These are phyloP conservation scores for Achaetomium macrosporum DNA, from an alignment of 2,329 filamentous ascomycete genomes.

Conservation along the genomic window DNA sequence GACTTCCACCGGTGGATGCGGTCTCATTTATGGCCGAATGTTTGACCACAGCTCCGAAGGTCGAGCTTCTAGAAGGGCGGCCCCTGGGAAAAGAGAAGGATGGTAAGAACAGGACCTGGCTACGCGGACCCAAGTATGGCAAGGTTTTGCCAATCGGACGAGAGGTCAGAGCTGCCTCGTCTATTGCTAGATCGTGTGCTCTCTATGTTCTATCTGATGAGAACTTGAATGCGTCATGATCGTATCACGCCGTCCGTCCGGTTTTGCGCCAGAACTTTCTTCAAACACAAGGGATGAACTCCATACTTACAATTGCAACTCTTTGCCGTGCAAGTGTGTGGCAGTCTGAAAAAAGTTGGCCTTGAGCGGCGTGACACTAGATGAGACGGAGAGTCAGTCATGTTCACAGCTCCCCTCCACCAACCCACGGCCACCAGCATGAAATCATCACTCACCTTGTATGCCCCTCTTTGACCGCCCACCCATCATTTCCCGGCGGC, in stretches of 20 bases:
- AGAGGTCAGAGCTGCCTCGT: slow-evolving; percentile 6
- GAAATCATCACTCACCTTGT: slow-evolving; percentile 57
- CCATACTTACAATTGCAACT: slow-evolving; percentile 75
- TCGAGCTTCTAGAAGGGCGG: slow-evolving; percentile 5
- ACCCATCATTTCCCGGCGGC: slow-evolving; percentile 81
- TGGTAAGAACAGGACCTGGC: slow-evolving; percentile 13
- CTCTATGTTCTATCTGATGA: slow-evolving; percentile 26
- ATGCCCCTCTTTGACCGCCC: slow-evolving; percentile 80
- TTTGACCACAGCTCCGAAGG: slow-evolving; percentile 9
- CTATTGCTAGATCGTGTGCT: slow-evolving; percentile 23
- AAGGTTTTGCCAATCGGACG: slow-evolving; percentile 6
- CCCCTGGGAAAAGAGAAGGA: slow-evolving; percentile 7
- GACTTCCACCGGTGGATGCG: neutral
- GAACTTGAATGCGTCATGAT: slow-evolving; percentile 4
- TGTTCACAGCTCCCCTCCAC: too few species aligned
- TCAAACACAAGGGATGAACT: slow-evolving; percentile 24
- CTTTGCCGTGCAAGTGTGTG: slow-evolving; percentile 56
- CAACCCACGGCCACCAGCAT: neutral
- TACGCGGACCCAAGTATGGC: neutral
- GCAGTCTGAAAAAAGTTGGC: slow-evolving; percentile 84
- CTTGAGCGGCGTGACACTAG: slow-evolving; percentile 79
- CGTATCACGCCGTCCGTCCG: slow-evolving; percentile 12
- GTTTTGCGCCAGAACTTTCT: slow-evolving; percentile 4
- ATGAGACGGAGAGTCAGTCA: slow-evolving; percentile 4
- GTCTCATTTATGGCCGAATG: neutral